Percentiles rank a stretch among this genome's conserved stretches.
phyloP scores from a whole-genome alignment of 306 rosid species.

The Vigna unguiculata region DNA sequence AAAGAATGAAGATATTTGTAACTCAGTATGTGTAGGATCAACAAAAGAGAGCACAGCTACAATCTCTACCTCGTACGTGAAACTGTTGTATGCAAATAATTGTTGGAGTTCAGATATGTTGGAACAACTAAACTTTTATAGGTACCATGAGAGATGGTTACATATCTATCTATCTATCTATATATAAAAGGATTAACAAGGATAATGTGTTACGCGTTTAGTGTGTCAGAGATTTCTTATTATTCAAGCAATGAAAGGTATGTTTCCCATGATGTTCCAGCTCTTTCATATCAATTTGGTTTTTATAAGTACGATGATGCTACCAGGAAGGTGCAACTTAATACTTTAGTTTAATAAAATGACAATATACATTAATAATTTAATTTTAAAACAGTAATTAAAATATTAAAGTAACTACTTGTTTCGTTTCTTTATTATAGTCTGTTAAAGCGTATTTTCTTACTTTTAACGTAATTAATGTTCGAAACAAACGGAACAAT shows the following conservation, averaged over 20 bases:
- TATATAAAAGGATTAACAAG: no score
- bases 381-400: no score
- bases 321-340: not conserved
- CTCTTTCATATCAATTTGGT: no score
- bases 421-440: no score
- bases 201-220: no score
- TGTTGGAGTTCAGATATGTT: not conserved
- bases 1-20: not conserved
- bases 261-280: no score
- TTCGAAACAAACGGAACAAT: no score
- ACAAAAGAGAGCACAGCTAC: not conserved
- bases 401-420: no score
- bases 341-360: no score
- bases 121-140: not conserved
- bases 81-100: not conserved
- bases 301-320: not conserved
- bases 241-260: not conserved
- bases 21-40: not conserved
- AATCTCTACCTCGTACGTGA: not conserved
- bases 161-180: not conserved
- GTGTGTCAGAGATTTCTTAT: not conserved
- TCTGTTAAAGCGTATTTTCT: no score
- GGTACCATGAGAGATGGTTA: not conserved
- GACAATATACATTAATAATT: no score
- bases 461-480: no score